Conservation (phyloP, 2,329 filamentous ascomycete species). For the Thelonectria rubi region DNA sequence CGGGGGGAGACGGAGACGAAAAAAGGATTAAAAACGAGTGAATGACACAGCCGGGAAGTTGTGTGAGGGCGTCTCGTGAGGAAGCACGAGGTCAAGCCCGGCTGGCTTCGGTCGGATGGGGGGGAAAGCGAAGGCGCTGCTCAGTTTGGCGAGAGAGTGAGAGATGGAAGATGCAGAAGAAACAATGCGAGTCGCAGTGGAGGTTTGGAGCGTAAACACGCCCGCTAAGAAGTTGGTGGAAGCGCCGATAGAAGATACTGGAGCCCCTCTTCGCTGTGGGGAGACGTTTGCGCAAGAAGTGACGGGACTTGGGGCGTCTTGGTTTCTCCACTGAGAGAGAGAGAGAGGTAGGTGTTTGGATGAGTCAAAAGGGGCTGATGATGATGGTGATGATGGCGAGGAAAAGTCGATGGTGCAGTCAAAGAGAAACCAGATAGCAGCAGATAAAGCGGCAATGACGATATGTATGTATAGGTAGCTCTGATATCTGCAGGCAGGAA, state of each 20-base stretch:
- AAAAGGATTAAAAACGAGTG: conserved; percentile 7
- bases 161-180: not conserved
- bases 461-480: not conserved
- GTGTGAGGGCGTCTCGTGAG: conserved; percentile 17
- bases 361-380: too few species aligned
- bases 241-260: not conserved
- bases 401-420: too few species aligned
- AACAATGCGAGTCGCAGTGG: conserved; percentile 13
- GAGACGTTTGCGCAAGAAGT: not conserved
- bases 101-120: conserved; percentile 19
- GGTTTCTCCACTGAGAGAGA: conserved; percentile 1
- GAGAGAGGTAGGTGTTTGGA: not conserved
- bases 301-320: not conserved
- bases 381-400: too few species aligned
- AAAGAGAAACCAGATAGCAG: not conserved
- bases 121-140: conserved; percentile 6
- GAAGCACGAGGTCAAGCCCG: conserved; percentile 20
- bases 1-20: conserved; percentile 23
- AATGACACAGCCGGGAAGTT: conserved; percentile 14
- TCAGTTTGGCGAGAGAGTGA: conserved; percentile 3
- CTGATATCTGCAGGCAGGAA: not conserved
- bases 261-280: conserved; percentile 10
- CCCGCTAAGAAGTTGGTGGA: conserved; percentile 18
- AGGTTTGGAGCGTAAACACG: conserved; percentile 13
- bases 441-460: not conserved